These are phyloP conservation scores for Cerrena zonata DNA, from an alignment of 1,284 basidiomycete species.

Conservation along the genomic window DNA sequence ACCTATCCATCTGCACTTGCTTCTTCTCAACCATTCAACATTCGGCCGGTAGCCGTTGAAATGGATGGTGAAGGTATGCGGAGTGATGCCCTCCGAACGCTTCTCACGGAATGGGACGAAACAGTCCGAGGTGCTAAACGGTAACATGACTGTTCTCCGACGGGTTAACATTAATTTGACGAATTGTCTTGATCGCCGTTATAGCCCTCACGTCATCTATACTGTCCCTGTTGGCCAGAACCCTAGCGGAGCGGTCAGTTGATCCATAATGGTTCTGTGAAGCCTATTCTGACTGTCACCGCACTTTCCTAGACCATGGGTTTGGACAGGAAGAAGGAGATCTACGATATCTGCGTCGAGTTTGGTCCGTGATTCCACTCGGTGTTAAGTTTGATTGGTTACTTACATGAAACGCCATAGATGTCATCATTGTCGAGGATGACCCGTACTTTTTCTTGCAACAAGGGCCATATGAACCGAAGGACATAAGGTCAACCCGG, in stretches of 20 bases:
- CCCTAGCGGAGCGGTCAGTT: constrained; percentile 66
- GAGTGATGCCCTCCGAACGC: constrained; percentile 51
- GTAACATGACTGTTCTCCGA: constrained; percentile 12
- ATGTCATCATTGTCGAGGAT: constrained; percentile 72
- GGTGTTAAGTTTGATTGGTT: not conserved
- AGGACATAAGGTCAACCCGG: constrained; percentile 33
- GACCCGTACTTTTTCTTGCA: constrained; percentile 82
- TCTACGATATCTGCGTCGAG: constrained; percentile 76
- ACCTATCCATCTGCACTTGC: constrained; percentile 57
- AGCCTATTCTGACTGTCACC: not conserved
- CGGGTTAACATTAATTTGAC: not conserved
- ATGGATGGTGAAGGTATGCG: constrained; percentile 75
- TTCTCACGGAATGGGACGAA: constrained; percentile 67
- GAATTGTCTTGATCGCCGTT: not conserved
- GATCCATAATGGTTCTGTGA: not conserved
- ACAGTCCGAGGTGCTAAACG: constrained; percentile 43
- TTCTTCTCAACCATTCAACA: constrained; percentile 39
- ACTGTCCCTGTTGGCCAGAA: constrained; percentile 75
- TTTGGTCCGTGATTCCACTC: constrained; percentile 43
- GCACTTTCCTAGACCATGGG: constrained; percentile 48
- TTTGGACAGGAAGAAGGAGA: constrained; percentile 64
- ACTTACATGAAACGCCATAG: constrained; percentile 29
- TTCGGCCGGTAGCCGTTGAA: constrained; percentile 52
- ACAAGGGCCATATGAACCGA: constrained; percentile 46
- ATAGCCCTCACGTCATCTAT: constrained; percentile 71